Evolutionary conservation across 148 eudicot species (phyloP).

Genomic region (Rhododendron kiyosumense): DNA sequence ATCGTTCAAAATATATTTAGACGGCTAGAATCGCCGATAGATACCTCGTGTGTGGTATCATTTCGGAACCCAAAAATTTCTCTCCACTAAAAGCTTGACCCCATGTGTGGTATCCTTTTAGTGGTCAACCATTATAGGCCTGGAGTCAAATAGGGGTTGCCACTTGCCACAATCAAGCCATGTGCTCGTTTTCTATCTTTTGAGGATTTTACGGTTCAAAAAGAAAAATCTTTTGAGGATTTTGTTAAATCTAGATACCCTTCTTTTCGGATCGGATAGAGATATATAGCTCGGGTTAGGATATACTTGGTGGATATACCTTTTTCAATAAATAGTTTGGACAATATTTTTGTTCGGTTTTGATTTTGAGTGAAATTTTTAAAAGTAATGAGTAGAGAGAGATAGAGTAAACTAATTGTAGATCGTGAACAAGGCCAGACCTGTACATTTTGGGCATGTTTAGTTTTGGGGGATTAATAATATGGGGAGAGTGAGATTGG

Average conservation of each 20-base stretch:
- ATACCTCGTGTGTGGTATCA: no score
- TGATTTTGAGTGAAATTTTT: no score
- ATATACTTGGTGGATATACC: background rate
- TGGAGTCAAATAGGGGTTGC: background rate
- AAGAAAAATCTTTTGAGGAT: background rate
- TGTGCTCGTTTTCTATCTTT: background rate
- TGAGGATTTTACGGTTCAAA: background rate
- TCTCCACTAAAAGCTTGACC: no score
- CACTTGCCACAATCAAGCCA: background rate
- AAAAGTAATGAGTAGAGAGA: no score
- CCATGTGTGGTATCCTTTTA: background rate
- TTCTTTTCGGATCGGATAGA: background rate
- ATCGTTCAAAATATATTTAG: no score
- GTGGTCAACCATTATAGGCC: background rate
- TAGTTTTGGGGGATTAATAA: no score
- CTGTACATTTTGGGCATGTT: no score
- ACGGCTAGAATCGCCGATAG: no score
- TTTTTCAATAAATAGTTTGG: background rate
- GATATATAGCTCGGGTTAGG: background rate
- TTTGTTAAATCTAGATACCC: background rate
- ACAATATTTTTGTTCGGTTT: background rate
- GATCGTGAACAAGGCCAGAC: no score
- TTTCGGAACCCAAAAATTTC: no score
- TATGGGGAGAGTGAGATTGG: no score
- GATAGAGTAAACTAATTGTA: no score